A percentile compares a stretch with the other conserved stretches of the same genome.
Conservation (phyloP, 495 filamentous ascomycete genomes). For the Amphirosellinia nigrospora region DNA sequence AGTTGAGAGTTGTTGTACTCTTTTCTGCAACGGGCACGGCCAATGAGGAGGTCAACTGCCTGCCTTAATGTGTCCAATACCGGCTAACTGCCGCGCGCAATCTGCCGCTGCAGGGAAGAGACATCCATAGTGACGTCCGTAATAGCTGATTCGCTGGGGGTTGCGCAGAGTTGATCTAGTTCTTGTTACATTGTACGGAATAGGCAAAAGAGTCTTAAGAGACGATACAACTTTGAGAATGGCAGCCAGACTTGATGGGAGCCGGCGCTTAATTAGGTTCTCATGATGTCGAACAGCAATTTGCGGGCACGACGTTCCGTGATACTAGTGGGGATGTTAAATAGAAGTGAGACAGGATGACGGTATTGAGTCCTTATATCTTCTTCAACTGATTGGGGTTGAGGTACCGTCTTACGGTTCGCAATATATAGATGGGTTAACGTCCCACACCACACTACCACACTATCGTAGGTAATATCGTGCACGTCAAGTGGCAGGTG, state of each 20-base stretch:
- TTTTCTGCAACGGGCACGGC: background rate
- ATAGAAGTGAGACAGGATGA: constrained; percentile 2
- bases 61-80: background rate
- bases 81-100: constrained; percentile 16
- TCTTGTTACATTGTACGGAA: background rate
- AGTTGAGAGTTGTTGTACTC: background rate
- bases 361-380: constrained; percentile 3
- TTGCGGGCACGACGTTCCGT: constrained; percentile 1
- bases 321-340: background rate
- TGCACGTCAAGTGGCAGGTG: constrained; percentile 10
- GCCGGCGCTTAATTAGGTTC: constrained; percentile 3
- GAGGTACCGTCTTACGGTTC: background rate
- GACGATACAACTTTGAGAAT: background rate
- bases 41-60: background rate
- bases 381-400: background rate
- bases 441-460: background rate
- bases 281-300: background rate
- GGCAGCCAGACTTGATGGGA: background rate
- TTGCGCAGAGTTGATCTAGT: background rate
- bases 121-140: background rate
- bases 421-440: background rate
- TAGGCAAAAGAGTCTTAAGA: background rate
- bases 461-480: background rate
- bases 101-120: background rate
- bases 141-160: constrained; percentile 8